Base-by-base conservation (phyloP, 1,284 basidiomycete species). In the Cutaneotrichosporon dermatis region DNA sequence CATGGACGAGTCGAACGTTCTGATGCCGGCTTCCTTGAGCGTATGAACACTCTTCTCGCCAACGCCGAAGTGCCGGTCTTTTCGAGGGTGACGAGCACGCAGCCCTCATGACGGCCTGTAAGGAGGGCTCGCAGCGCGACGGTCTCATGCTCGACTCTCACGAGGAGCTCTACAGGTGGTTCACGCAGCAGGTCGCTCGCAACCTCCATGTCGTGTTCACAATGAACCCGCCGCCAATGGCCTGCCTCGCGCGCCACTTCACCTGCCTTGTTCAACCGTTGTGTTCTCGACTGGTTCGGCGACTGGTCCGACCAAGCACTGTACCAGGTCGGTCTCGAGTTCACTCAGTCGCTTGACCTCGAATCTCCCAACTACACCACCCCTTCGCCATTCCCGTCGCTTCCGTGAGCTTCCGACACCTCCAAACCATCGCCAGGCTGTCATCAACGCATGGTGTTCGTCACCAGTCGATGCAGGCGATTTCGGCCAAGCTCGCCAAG, bases 151-250 rank as follows among this genome's bases (percentile, higher is more conserved):
- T 99, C 12, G 94, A 99, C 79, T 95, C 93, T 13, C 93, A 91
- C 60, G 97, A 99, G 70, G 94, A 98, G 75, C 82, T 97, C 1
- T 96, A 97, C 76, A 86, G 88, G 46, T 98, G 94, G 94, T 98
- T 97, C 78, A 96, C 93, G 2, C 88, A 91, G 66, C 94, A 97
- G 78, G 92, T 97, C 33, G 92, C 93, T 4, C 90, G 92, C 77
- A 97, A 98, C 74, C 81, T 98, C 2, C 94, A 98, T 68, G 94
- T 97, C 40, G 93, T 98, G 4, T 96, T 98, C 79, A 98, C 96
- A 3, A 99, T 99, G 96, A 99, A 99, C 70, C 96, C 96, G 36
- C 95, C 96, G 89, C 92, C 70, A 93, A 94, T 60, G 94, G 93
- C 5, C 83, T 98, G 12, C 93, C 6, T 92, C 92, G 15, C 86